A percentile compares a stretch with the other conserved stretches of the same genome.
phyloP scores from a whole-genome alignment of 2,329 filamentous ascomycete genomes.

The Ophiosphaerella korrae region DNA sequence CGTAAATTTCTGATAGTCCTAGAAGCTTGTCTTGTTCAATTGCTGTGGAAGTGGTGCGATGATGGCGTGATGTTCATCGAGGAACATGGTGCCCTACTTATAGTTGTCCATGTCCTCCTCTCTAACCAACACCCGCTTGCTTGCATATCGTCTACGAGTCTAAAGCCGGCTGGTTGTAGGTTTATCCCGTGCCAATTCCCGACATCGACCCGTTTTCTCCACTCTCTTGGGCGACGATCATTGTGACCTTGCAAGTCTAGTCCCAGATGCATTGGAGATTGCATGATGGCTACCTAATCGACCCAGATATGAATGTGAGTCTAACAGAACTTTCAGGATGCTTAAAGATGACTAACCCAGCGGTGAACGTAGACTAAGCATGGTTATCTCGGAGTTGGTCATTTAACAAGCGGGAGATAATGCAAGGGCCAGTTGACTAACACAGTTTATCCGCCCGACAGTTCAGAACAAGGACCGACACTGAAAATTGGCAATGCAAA shows the following conservation, averaged over 20 bases:
- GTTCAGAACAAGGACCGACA: background rate
- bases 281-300: constrained; percentile 1
- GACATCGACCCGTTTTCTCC: constrained; percentile 2
- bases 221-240: constrained; percentile 3
- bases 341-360: constrained; percentile 20
- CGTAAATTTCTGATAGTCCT: constrained; percentile 1
- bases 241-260: background rate
- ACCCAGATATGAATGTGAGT: background rate
- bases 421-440: background rate
- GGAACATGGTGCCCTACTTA: constrained; percentile 26
- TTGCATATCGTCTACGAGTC: background rate
- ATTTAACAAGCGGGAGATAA: background rate
- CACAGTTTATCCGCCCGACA: background rate
- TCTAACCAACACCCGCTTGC: background rate
- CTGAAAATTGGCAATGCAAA: no score
- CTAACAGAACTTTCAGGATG: constrained; percentile 3
- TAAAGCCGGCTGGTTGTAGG: constrained; percentile 1
- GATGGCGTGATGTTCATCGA: constrained; percentile 17
- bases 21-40: constrained; percentile 3
- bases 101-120: constrained; percentile 14
- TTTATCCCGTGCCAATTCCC: background rate
- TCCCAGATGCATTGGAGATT: constrained; percentile 8
- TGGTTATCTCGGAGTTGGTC: background rate
- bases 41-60: constrained; percentile 13
- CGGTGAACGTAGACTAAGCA: background rate